Evolutionary conservation across 129 eudicot genomes (phyloP).

Genomic region (Centella asiatica): DNA sequence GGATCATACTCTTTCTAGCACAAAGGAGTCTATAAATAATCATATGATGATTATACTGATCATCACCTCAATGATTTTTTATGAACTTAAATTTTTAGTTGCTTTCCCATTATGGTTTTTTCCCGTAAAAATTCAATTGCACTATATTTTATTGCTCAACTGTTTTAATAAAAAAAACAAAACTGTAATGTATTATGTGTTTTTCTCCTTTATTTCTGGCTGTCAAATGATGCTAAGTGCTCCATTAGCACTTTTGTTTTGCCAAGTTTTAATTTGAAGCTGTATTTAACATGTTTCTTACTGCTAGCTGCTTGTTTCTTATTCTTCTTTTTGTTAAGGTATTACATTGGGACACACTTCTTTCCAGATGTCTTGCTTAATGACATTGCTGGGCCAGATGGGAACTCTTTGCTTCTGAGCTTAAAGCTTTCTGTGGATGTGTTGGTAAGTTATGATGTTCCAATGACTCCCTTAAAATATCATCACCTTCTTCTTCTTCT

Average conservation of each 20-base stretch:
- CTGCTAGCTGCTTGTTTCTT: constrained; percentile 15
- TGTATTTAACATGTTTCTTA: background rate
- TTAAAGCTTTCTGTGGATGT: constrained; percentile 91
- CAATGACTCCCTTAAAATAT: background rate
- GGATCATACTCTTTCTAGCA: background rate
- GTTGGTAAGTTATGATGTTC: constrained; percentile 47
- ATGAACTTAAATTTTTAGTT: too few relatives aligned
- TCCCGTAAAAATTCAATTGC: background rate
- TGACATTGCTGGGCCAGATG: constrained; percentile 94
- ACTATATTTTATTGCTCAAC: too few relatives aligned
- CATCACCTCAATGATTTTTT: background rate
- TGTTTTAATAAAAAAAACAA: too few relatives aligned
- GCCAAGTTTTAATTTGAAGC: background rate
- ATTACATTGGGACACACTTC: constrained; percentile 56
- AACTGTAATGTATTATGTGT: too few relatives aligned
- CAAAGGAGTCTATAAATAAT: background rate
- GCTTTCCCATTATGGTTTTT: background rate
- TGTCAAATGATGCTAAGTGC: background rate
- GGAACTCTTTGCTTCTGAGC: constrained; percentile 74
- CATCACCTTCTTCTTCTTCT: background rate
- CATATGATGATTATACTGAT: background rate
- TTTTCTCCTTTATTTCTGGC: background rate
- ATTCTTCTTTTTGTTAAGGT: constrained; percentile 37
- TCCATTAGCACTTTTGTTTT: background rate
- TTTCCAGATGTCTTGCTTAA: constrained; percentile 94